Evolutionary conservation across 2,329 filamentous ascomycete genomes (phyloP).

Genomic region (Monilinia fructicola): DNA sequence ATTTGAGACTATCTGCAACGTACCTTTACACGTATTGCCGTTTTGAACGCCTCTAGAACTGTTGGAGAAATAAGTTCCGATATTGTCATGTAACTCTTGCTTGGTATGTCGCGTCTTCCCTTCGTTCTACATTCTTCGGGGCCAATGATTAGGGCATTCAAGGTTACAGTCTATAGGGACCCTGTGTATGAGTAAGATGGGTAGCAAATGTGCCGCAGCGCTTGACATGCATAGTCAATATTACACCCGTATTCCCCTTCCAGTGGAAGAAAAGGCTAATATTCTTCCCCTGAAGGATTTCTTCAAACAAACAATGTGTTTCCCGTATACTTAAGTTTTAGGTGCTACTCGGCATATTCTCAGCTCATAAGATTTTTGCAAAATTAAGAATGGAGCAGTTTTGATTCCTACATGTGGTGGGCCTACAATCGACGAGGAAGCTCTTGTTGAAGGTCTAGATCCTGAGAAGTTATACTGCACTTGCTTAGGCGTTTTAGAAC

Average conservation of each 20-base stretch:
- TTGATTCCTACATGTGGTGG: constrained; percentile 80
- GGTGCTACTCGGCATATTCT: constrained; percentile 67
- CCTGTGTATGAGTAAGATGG: constrained; percentile 82
- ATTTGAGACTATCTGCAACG: not conserved
- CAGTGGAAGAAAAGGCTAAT: constrained; percentile 56
- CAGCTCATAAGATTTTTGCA: constrained; percentile 63
- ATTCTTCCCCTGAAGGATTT: constrained; percentile 71
- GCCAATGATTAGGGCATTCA: constrained; percentile 60
- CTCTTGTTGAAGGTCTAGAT: constrained; percentile 71
- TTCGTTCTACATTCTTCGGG: constrained; percentile 57
- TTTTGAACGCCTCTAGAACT: constrained; percentile 74
- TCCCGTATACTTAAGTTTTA: constrained; percentile 73
- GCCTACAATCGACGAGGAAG: constrained; percentile 75
- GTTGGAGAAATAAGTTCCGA: constrained; percentile 82
- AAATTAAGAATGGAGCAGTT: constrained; percentile 76
- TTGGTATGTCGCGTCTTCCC: constrained; percentile 75
- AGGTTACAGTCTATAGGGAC: constrained; percentile 60
- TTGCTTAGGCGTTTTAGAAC: constrained; percentile 78
- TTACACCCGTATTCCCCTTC: constrained; percentile 65
- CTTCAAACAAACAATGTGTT: constrained; percentile 69
- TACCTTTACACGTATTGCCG: constrained; percentile 52
- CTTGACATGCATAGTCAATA: constrained; percentile 77
- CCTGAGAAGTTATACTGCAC: constrained; percentile 64
- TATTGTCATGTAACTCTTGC: constrained; percentile 72
- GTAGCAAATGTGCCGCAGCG: constrained; percentile 66